Percentiles rank a stretch among this genome's conserved stretches.
Conservation (phyloP, 495 filamentous ascomycete genomes). For the Neurospora sp. region DNA sequence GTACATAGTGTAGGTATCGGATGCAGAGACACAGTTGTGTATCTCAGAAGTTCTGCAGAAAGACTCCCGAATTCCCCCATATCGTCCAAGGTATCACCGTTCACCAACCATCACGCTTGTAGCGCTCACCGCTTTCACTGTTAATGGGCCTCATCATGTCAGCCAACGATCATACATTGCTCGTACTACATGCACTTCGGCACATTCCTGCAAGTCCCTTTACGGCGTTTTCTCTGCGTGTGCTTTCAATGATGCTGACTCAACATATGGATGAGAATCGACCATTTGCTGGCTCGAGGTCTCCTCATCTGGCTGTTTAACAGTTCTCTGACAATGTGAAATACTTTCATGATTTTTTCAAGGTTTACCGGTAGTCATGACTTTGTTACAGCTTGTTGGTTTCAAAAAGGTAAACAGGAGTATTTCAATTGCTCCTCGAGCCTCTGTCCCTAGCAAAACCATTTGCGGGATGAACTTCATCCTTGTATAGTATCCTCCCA, state of each 20-base stretch:
- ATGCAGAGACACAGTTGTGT: neutral
- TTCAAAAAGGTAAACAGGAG: neutral
- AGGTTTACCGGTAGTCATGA: neutral
- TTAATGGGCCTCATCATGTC: neutral
- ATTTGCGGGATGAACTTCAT: neutral
- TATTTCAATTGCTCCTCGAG: neutral
- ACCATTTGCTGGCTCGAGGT: neutral
- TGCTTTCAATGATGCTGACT: neutral
- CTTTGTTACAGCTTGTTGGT: neutral
- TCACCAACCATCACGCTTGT: neutral
- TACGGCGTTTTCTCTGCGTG: neutral
- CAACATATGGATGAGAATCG: neutral
- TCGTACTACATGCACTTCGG: neutral
- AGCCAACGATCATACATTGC: neutral
- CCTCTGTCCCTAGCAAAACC: neutral
- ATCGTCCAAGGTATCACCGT: neutral
- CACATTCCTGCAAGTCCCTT: neutral
- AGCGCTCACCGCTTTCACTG: neutral
- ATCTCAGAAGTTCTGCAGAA: neutral
- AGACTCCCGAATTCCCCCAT: neutral
- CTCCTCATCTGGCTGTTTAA: neutral
- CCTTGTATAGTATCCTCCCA: neutral
- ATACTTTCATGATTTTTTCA: neutral
- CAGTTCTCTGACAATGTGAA: neutral
- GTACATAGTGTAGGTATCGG: neutral